Evolutionary conservation across 257 asterid genomes (phyloP), one percentile per base, ranked within the genome.

Genomic region (Plectranthus barbatus): DNA sequence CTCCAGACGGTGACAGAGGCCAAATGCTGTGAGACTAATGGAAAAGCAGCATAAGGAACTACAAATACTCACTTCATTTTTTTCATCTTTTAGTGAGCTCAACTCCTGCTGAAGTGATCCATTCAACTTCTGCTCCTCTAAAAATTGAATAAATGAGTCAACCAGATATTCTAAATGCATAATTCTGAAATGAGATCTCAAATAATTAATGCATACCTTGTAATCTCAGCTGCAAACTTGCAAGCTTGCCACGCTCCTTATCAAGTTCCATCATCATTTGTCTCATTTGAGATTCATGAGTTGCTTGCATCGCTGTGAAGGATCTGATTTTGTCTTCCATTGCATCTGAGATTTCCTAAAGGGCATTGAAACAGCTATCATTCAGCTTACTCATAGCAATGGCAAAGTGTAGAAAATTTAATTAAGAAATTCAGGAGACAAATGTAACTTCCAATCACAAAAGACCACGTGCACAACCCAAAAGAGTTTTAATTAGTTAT

Each of bases 71-170:
- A 90, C 99, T 66, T 86, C 76, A 67, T 72, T 79, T 65, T 80
- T 87, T 67, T 78, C 87, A 6, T 53, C 84, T 78, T 87, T 84
- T 71, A 87, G 52, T 23, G 77, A 79, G 78, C 75, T 80, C 76
- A 93, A 70, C 81, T 93, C 97, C 69, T 74, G 83, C 81, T 78
- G 97, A 69, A 80, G 53, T 36, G 83, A 80, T 54, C 68, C 79
- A 60, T 74, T 84, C 82, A 82, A 71, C 79, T 77, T 90, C 92
- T 85, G 90, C 81, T 87, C 97, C 81, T 87, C 99, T 93, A 77
- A 55, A 72, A 72, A 68, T 71, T 50, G 52, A 72, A 67, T 31
- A 68, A 48, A 75, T 65, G 74, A 62, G 76, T 83, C 83, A 79
- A 72, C 65, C 50, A 54, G 63, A 60, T 44, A 75, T 71, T 57